These are phyloP conservation scores for Aquilaria yunnanensis DNA, from an alignment of 345 rosid species.

Conservation along the genomic window DNA sequence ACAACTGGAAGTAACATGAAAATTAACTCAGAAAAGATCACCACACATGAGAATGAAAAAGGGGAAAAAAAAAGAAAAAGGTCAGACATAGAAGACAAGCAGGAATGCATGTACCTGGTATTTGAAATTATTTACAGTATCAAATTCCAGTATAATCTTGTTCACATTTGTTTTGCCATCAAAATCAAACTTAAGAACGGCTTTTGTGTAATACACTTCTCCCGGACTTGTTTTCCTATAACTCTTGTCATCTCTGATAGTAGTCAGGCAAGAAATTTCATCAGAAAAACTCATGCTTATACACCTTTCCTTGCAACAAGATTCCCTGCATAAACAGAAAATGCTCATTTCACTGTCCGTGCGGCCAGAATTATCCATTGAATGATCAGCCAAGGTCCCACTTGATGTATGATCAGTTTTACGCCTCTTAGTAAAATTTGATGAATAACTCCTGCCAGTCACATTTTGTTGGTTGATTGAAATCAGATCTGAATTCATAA, in stretches of 20 bases:
- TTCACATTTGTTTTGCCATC: constrained; percentile 24
- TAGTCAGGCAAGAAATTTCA: constrained; percentile 50
- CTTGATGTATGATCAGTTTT: constrained; percentile 26
- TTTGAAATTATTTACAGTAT: constrained; percentile 25
- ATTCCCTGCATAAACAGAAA: constrained; percentile 12
- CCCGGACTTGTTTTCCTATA: constrained; percentile 26
- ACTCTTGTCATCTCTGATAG: constrained; percentile 31
- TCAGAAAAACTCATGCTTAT: constrained; percentile 17
- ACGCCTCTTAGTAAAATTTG: constrained; percentile 40
- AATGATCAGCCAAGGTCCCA: constrained; percentile 12
- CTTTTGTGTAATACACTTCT: constrained; percentile 29
- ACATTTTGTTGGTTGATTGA: constrained; percentile 11
- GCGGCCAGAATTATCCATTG: constrained; percentile 12
- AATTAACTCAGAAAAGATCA: constrained; percentile 12
- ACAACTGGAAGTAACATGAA: constrained; percentile 37
- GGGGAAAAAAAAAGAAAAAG: background rate
- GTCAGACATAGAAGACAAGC: background rate
- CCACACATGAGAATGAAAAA: background rate
- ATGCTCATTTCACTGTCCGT: constrained; percentile 6
- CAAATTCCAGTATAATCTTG: constrained; percentile 63
- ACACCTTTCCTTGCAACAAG: constrained; percentile 8
- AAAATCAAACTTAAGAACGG: constrained; percentile 19
- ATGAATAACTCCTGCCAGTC: constrained; percentile 17
- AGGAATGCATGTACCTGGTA: constrained; percentile 38
- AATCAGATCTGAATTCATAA: constrained; percentile 14